These are phyloP conservation scores for Tetrapisispora phaffii DNA, from an alignment of 805 yeast genomes.

Conservation along the genomic window DNA sequence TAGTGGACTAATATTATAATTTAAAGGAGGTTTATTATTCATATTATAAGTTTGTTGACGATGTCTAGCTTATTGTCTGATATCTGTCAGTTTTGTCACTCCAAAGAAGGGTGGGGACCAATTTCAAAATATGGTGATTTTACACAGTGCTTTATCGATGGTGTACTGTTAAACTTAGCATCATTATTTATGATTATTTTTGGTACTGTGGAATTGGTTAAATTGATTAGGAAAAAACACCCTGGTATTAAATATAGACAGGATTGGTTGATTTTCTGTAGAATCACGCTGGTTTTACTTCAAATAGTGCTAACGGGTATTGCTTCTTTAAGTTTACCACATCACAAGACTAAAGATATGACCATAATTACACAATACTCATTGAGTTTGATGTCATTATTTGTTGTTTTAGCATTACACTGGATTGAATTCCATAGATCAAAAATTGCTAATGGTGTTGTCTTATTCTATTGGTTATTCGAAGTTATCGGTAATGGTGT, in stretches of 20 bases:
- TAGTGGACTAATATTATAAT: no score
- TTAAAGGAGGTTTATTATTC: no score
- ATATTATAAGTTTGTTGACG: no score
- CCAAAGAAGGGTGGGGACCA: slow-evolving; percentile 36
- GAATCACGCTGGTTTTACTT: slow-evolving; percentile 27
- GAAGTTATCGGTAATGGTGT: slow-evolving; percentile 39
- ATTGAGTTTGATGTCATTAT: slow-evolving; percentile 31
- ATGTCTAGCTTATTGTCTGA: background rate
- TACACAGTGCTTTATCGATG: slow-evolving; percentile 52
- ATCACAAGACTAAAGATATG: slow-evolving; percentile 10
- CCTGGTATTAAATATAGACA: slow-evolving; percentile 30
- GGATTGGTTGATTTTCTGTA: slow-evolving; percentile 30
- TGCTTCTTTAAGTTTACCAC: slow-evolving; percentile 15
- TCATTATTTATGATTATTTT: slow-evolving; percentile 36
- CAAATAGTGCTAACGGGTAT: slow-evolving; percentile 26
- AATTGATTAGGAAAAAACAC: slow-evolving; percentile 15
- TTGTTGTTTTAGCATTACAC: slow-evolving; percentile 48
- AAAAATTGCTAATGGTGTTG: slow-evolving; percentile 52
- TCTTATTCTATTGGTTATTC: slow-evolving; percentile 70
- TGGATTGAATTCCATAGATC: slow-evolving; percentile 64
- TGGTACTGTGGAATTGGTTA: slow-evolving; percentile 34
- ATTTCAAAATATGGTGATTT: slow-evolving; percentile 42
- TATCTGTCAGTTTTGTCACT: slow-evolving; percentile 18
- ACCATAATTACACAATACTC: slow-evolving; percentile 18
- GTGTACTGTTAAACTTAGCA: slow-evolving; percentile 35